phyloP scores from a whole-genome alignment of 1,139 yeast genomes.

The Wickerhamomyces sp. region DNA sequence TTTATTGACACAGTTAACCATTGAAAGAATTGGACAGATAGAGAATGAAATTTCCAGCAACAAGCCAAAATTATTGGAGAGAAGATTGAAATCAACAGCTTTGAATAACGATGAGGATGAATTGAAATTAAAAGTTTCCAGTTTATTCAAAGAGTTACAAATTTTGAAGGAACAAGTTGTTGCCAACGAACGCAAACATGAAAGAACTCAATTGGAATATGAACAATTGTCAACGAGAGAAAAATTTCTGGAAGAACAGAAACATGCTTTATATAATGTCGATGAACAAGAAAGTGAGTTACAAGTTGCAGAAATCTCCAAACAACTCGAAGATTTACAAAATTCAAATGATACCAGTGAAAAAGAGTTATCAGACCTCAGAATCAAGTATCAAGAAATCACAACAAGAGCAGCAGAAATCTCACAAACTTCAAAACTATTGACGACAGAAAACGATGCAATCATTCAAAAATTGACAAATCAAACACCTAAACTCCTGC shows the following conservation, averaged over 20 bases:
- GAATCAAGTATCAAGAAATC: slow-evolving; percentile 41
- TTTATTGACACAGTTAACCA: slow-evolving; percentile 37
- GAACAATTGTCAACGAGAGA: slow-evolving; percentile 22
- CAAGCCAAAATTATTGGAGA: slow-evolving; percentile 26
- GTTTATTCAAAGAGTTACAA: slow-evolving; percentile 40
- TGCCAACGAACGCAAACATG: slow-evolving; percentile 43
- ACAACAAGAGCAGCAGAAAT: slow-evolving; percentile 54
- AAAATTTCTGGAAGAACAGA: slow-evolving; percentile 16
- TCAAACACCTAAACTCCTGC: slow-evolving; percentile 41
- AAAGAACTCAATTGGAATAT: slow-evolving; percentile 36
- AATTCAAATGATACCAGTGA: slow-evolving; percentile 22
- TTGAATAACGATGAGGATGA: slow-evolving; percentile 48
- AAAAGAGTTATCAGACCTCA: background rate
- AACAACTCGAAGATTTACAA: slow-evolving; percentile 27
- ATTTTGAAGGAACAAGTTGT: slow-evolving; percentile 44
- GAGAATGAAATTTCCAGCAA: slow-evolving; percentile 27
- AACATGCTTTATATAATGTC: slow-evolving; percentile 13
- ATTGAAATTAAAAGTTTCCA: slow-evolving; percentile 42
- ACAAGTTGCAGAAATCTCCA: slow-evolving; percentile 28
- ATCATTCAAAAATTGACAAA: slow-evolving; percentile 34
- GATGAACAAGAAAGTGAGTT: slow-evolving; percentile 30
- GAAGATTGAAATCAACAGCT: slow-evolving; percentile 40
- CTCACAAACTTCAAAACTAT: slow-evolving; percentile 31
- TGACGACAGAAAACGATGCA: slow-evolving; percentile 27
- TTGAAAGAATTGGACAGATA: slow-evolving; percentile 33